Evolutionary conservation across 2,329 filamentous ascomycete genomes (phyloP).

Genomic region (Tolypocladium album): DNA sequence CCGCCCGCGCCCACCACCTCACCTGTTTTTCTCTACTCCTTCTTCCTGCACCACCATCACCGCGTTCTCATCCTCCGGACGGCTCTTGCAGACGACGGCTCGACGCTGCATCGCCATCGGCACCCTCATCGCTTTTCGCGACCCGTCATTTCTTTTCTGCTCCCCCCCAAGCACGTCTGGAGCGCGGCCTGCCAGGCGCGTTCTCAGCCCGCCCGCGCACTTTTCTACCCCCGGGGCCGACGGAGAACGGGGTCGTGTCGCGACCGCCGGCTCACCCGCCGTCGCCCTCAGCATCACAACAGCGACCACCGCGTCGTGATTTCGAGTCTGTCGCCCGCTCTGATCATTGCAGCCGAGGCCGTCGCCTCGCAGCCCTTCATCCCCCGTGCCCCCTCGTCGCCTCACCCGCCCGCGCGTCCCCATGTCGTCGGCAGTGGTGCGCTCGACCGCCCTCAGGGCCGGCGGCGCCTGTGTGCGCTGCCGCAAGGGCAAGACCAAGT

Average conservation of each 20-base stretch:
- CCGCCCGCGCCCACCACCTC: neutral
- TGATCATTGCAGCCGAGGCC: neutral
- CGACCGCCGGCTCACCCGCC: conserved; percentile 3
- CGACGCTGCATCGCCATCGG: neutral
- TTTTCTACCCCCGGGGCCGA: conserved; percentile 4
- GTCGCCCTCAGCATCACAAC: neutral
- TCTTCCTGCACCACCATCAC: neutral
- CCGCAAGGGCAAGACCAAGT: conserved; percentile 54
- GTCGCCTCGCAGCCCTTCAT: neutral
- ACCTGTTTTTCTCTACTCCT: conserved; percentile 4
- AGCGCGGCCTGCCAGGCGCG: neutral
- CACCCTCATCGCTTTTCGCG: neutral
- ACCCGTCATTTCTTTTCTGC: too few relatives aligned
- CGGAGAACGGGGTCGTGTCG: conserved; percentile 6
- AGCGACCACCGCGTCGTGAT: neutral
- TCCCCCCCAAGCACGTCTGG: neutral
- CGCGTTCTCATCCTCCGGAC: neutral
- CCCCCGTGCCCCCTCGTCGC: neutral
- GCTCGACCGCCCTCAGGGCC: conserved; percentile 48
- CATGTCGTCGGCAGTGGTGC: conserved; percentile 39
- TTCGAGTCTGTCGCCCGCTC: neutral
- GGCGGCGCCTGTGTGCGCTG: conserved; percentile 52
- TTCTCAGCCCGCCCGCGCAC: conserved; percentile 2
- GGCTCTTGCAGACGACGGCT: neutral
- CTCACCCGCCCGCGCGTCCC: neutral